phyloP scores from a whole-genome alignment of 2,329 filamentous ascomycete genomes.

The Metarhizium brunneum region DNA sequence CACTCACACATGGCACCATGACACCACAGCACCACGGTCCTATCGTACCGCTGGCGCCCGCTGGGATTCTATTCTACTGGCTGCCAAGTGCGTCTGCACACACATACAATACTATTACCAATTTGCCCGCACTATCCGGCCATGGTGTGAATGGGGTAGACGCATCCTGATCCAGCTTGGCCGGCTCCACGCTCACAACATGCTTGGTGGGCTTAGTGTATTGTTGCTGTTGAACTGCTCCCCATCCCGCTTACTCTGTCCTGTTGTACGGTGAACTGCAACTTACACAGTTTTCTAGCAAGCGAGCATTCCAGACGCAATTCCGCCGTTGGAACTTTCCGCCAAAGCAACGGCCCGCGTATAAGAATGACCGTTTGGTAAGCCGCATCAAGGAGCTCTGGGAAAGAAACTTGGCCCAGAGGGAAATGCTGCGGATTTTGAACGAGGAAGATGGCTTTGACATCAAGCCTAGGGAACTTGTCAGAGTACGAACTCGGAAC shows the following conservation, averaged over 20 bases:
- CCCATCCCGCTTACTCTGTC: neutral
- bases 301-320: constrained; percentile 66
- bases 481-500: constrained; percentile 60
- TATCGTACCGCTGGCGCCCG: no score
- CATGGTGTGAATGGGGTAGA: neutral
- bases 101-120: neutral
- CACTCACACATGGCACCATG: constrained; percentile 10
- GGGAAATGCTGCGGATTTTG: constrained; percentile 63
- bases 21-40: neutral
- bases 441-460: constrained; percentile 61
- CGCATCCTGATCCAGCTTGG: neutral
- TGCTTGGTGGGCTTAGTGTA: neutral
- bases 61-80: no score
- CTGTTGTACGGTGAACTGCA: neutral
- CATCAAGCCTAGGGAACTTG: constrained; percentile 62
- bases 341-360: constrained; percentile 60
- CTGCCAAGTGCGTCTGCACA: neutral
- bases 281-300: constrained; percentile 37
- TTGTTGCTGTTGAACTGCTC: neutral
- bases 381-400: constrained; percentile 67
- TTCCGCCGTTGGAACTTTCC: constrained; percentile 76
- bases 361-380: constrained; percentile 59
- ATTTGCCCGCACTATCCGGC: neutral
- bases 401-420: constrained; percentile 63
- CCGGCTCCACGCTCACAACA: neutral